Evolutionary conservation across 2,329 filamentous ascomycete species (phyloP), one percentile per base, ranked within the genome.

Genomic region (Ophiocordyceps camponoti-floridani): DNA sequence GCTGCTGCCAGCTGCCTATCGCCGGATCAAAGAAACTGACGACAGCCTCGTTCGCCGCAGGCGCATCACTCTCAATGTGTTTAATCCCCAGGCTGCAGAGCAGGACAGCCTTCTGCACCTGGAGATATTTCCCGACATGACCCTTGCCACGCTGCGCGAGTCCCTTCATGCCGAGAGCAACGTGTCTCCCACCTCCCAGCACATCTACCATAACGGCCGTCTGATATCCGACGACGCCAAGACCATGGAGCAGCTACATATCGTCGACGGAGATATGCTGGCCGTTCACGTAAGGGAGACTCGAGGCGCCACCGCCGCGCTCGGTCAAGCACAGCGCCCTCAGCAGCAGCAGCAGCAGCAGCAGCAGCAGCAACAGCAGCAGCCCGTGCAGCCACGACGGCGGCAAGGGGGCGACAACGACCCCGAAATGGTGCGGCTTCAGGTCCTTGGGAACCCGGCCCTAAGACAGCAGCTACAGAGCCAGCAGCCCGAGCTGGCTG

Each of bases 191-290:
- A 68, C 70, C 41, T 72, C 81, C 42, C 87, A 95, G 61, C 79
- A 86, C 57, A 79, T 96, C 58, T 93, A 91, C 64, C 83, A 89
- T 66, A 93, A 95, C 60, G 91, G 89, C 51, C 75, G 77, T 51
- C 75, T 88, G 40, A 77, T 98, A 45, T 73, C 69, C 52, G 80
- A 87, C 62, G 81, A 88, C 54, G 64, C 73, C 47, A 82, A 87
- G 61, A 94, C 87, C 3, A 74, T 98, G 57, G 77, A 87, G 52
- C 73, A 89, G 54, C 73, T 88, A 30, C 75, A 82, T 40, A 82
- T 98, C 54, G 75, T 70, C 43, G 85, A 96, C 63, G 86, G 86
- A 45, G 91, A 95, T 57, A 88, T 98, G 84, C 68, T 98, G 51
- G 86, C 84, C 28, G 74, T 96, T 52, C 83, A 94, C 58, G 81